These are phyloP conservation scores for Stipa capillata DNA, from an alignment of 176 grass and related monocot genomes.

Conservation along the genomic window DNA sequence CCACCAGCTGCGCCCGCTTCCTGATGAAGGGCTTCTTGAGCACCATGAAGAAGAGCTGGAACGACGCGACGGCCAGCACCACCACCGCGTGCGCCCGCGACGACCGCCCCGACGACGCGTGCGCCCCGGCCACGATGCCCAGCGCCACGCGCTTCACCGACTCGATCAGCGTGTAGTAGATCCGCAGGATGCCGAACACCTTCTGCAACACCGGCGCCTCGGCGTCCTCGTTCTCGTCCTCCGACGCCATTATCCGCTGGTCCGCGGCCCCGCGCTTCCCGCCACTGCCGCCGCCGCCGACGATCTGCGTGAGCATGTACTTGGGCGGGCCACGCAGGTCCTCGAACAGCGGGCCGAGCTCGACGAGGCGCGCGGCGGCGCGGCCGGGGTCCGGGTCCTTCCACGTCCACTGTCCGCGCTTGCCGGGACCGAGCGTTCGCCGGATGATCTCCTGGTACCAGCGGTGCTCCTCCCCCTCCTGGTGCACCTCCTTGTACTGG, in stretches of 20 bases:
- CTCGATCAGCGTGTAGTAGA: slow-evolving; percentile 67
- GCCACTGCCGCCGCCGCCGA: not conserved
- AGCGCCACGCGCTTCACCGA: slow-evolving; percentile 60
- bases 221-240: slow-evolving; percentile 65
- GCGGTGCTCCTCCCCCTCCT: slow-evolving; percentile 44
- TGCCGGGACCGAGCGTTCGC: slow-evolving; percentile 58
- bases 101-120: slow-evolving; percentile 38
- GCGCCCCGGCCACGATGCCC: slow-evolving; percentile 60
- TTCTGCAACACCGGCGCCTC: slow-evolving; percentile 64
- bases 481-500: slow-evolving; percentile 79
- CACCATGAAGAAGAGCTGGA: slow-evolving; percentile 69
- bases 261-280: slow-evolving; percentile 15
- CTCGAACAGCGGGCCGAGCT: slow-evolving; percentile 79
- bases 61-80: slow-evolving; percentile 48
- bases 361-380: slow-evolving; percentile 28
- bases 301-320: slow-evolving; percentile 68
- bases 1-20: slow-evolving; percentile 87
- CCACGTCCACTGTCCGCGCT: slow-evolving; percentile 84
- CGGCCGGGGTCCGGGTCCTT: slow-evolving; percentile 40
- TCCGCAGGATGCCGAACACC: slow-evolving; percentile 61
- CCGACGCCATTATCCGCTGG: slow-evolving; percentile 62
- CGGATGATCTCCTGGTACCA: slow-evolving; percentile 74
- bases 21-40: slow-evolving; percentile 78
- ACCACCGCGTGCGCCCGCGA: slow-evolving; percentile 27
- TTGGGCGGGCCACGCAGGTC: slow-evolving; percentile 83